Evolutionary conservation across 495 filamentous ascomycete species (phyloP), one percentile per base, ranked within the genome.

Genomic region (Penicillium simplicissimum): DNA sequence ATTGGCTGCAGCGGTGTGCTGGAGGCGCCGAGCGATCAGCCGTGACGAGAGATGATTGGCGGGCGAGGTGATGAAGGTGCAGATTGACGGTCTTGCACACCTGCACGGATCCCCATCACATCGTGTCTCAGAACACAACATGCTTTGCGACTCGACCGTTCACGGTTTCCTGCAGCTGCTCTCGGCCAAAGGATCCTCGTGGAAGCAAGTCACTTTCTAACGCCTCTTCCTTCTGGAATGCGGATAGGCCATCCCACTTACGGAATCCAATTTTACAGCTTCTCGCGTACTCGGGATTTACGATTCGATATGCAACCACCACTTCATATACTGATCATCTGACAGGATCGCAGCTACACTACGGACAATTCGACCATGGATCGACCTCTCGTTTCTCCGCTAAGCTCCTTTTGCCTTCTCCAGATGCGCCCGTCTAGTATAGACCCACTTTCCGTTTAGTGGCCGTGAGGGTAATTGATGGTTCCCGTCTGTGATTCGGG

Each of bases 91-190:
- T 62, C 31, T 62, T 62, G 59, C 63, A 66, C 63, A 60, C 23
- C 64, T 62, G 63, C 63, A 67, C 66, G 63, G 65, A 68, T 68
- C 65, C 65, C 59, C 49, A 64, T 71, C 68, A 71, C 68, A 71
- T 64, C 60, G 37, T 55, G 58, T 64, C 61, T 69, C 61, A 55
- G 59, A 62, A 65, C 62, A 62, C 52, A 58, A 40, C 37, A 23
- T 17, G 40, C 36, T 31, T 53, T 28, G 19, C 51, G 43, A 56
- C 43, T 57, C 48, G 42, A 55, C 37, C 35, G 51, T 36, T 53
- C 51, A 53, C 51, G 51, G 51, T 53, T 53, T 34, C 31, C 28
- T 53, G 51, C 51, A 53, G 51, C 33, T 14, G 28, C 10, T 51
- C 33, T 53, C 21, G 45, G 45, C 45, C 21, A 49, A 19, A 49